These are phyloP conservation scores for Pelagomonas calceolata DNA, from an alignment of 108 stramenopile species.

Conservation along the genomic window DNA sequence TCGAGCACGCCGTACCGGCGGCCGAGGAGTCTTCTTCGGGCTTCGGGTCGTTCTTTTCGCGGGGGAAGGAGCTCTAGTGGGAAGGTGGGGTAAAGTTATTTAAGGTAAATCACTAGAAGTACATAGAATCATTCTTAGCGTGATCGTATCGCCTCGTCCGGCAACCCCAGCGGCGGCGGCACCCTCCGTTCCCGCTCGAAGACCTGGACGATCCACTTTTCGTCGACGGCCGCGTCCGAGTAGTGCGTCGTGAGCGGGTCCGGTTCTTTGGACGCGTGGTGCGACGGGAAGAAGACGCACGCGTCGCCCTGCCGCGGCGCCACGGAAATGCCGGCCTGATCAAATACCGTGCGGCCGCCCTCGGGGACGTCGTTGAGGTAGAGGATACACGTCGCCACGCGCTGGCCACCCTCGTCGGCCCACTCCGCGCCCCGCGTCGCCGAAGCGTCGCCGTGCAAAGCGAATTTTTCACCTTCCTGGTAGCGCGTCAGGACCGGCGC, in stretches of 20 bases:
- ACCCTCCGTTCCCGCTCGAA: neutral
- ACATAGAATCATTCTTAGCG: no score
- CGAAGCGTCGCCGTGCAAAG: neutral
- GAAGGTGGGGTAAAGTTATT: no score
- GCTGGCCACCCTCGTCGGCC: slow-evolving; percentile 16
- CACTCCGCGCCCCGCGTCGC: neutral
- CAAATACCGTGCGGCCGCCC: slow-evolving; percentile 26
- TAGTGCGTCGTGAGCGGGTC: slow-evolving; percentile 24
- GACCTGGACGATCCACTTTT: slow-evolving; percentile 29
- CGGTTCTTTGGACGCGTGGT: slow-evolving; percentile 4
- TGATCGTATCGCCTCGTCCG: neutral
- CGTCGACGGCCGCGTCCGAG: neutral
- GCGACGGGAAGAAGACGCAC: slow-evolving; percentile 29
- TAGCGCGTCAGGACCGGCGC: neutral
- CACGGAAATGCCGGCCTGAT: slow-evolving; percentile 5
- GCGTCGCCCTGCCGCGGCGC: slow-evolving; percentile 9
- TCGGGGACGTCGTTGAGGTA: slow-evolving; percentile 35
- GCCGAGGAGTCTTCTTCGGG: no score
- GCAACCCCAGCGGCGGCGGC: neutral
- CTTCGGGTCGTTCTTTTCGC: no score
- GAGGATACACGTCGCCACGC: slow-evolving; percentile 28
- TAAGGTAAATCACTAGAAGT: no score
- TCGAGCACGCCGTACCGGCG: no score
- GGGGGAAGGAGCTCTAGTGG: no score
- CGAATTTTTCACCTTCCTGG: neutral